These are phyloP conservation scores for Haplographium delicatum DNA, from an alignment of 495 filamentous ascomycete species.

Conservation along the genomic window DNA sequence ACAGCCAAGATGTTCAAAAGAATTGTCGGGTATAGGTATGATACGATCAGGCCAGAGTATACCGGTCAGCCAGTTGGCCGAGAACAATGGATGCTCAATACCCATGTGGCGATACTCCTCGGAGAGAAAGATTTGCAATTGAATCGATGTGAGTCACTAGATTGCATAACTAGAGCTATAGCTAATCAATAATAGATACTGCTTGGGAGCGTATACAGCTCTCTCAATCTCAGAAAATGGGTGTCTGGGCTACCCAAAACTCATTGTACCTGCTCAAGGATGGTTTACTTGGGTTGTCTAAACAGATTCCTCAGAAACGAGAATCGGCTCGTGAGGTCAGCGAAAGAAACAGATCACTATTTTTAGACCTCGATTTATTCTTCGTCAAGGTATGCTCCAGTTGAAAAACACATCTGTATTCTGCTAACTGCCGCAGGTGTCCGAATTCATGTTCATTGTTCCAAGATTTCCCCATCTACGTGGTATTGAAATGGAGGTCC, in stretches of 20 bases:
- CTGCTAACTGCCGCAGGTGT: constrained; percentile 41
- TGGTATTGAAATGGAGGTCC: constrained; percentile 50
- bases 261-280: constrained; percentile 42
- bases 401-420: background rate
- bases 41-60: constrained; percentile 44
- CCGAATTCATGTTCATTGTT: constrained; percentile 69
- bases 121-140: constrained; percentile 72
- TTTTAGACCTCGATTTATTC: constrained; percentile 58
- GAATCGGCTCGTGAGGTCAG: constrained; percentile 6
- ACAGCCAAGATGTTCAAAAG: constrained; percentile 44
- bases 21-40: constrained; percentile 47
- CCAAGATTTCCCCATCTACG: constrained; percentile 66
- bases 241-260: constrained; percentile 44
- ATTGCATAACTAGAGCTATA: constrained; percentile 6
- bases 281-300: constrained; percentile 1
- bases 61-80: constrained; percentile 41
- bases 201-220: constrained; percentile 58
- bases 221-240: constrained; percentile 39
- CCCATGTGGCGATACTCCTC: constrained; percentile 66
- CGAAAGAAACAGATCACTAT: constrained; percentile 31
- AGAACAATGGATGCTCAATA: constrained; percentile 74
- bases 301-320: constrained; percentile 9
- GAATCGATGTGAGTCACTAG: constrained; percentile 54
- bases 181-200: constrained; percentile 49
- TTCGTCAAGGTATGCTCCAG: constrained; percentile 60